Percentiles rank a stretch among this genome's conserved stretches.
These are phyloP conservation scores for Plasmodium chabaudi DNA, from an alignment of 169 alveolate species.

Conservation along the genomic window DNA sequence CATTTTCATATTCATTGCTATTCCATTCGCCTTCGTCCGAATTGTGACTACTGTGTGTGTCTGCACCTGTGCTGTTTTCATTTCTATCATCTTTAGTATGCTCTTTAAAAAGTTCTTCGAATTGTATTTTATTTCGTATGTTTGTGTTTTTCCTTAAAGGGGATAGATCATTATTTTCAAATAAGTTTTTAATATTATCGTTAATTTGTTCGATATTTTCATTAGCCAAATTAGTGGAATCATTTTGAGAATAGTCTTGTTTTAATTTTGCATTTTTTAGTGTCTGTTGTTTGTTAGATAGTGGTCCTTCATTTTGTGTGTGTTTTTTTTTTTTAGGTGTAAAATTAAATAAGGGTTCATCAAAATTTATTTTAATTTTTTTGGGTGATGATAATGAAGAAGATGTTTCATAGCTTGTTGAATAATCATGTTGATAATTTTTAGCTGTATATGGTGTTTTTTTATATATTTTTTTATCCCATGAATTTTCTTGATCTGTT, in stretches of 20 bases:
- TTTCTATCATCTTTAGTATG: background rate
- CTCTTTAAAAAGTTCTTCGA: constrained; percentile 38
- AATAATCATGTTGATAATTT: constrained; percentile 9
- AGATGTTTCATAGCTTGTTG: background rate
- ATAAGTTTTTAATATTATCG: constrained; percentile 37
- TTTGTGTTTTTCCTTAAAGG: constrained; percentile 64
- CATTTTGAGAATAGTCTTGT: background rate
- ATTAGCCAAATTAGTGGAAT: background rate
- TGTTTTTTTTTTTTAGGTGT: constrained; percentile 31
- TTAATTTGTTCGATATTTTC: constrained; percentile 43
- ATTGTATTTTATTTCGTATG: constrained; percentile 57
- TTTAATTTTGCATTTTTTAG: background rate
- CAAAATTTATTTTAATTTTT: constrained; percentile 35
- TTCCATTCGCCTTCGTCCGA: too few relatives aligned
- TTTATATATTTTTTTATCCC: constrained; percentile 30
- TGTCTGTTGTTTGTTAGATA: background rate
- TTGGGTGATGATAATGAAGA: constrained; percentile 1
- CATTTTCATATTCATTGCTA: background rate
- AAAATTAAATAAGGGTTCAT: constrained; percentile 61
- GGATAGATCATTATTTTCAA: constrained; percentile 57
- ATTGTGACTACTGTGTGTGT: background rate
- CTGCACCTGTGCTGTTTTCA: background rate
- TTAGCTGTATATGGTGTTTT: constrained; percentile 50
- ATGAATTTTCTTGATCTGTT: constrained; percentile 2
- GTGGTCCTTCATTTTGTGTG: background rate